Evolutionary conservation across 1,284 basidiomycete genomes (phyloP).

Genomic region (Earliella scabrosa): DNA sequence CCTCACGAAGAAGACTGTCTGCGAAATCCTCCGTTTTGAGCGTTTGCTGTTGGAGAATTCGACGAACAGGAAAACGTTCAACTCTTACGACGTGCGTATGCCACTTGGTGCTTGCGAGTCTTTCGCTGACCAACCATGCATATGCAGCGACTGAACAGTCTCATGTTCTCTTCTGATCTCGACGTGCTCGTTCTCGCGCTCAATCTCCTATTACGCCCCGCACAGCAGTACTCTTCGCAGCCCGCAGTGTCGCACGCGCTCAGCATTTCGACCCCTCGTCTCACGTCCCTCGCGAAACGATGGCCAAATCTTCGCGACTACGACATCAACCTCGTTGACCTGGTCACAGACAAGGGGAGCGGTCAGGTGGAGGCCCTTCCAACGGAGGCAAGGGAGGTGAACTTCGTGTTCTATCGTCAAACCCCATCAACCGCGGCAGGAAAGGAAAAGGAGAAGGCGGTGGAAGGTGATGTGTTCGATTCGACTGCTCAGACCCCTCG

Average conservation of each 20-base stretch:
- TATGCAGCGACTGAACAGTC: slow-evolving; percentile 82
- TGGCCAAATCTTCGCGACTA: slow-evolving; percentile 80
- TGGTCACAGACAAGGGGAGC: slow-evolving; percentile 58
- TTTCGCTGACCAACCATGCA: slow-evolving; percentile 19
- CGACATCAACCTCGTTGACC: slow-evolving; percentile 70
- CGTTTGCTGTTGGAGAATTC: slow-evolving; percentile 95
- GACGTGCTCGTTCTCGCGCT: slow-evolving; percentile 87
- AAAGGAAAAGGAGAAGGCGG: slow-evolving; percentile 46
- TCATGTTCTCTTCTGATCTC: slow-evolving; percentile 88
- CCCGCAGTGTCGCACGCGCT: slow-evolving; percentile 78
- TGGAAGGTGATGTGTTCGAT: slow-evolving; percentile 49
- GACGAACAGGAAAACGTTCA: slow-evolving; percentile 96
- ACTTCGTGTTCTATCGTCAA: slow-evolving; percentile 76
- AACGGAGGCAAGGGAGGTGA: slow-evolving; percentile 71
- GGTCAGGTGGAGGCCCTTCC: slow-evolving; percentile 64
- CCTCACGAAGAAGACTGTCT: slow-evolving; percentile 75
- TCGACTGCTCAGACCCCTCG: slow-evolving; percentile 42
- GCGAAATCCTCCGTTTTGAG: slow-evolving; percentile 88
- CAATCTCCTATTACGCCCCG: slow-evolving; percentile 87
- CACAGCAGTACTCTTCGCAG: slow-evolving; percentile 92
- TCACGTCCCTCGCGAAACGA: slow-evolving; percentile 72
- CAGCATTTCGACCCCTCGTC: slow-evolving; percentile 74
- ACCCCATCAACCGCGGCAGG: slow-evolving; percentile 36
- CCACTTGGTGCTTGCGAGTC: slow-evolving; percentile 7
- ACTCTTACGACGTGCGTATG: slow-evolving; percentile 90